Conservation (phyloP, 805 yeast species). For the Ogataea haglerorum region DNA sequence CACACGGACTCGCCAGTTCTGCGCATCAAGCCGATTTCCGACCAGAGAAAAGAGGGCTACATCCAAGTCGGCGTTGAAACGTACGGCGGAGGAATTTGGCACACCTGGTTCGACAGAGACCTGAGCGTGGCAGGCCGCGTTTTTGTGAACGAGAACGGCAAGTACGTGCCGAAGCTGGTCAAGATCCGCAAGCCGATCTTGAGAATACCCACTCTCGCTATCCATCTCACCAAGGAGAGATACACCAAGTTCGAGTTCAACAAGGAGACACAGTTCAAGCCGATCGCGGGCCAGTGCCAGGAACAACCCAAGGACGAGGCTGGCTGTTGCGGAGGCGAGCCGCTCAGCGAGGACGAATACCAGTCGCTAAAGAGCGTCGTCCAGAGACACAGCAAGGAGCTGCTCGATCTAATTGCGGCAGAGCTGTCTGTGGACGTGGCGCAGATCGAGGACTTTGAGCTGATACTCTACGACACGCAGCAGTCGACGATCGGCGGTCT, state of each 20-base stretch:
- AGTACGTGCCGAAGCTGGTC: slow-evolving; percentile 61
- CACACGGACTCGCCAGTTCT: slow-evolving; percentile 94
- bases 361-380: slow-evolving; percentile 61
- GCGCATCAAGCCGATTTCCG: slow-evolving; percentile 83
- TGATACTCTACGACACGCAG: slow-evolving; percentile 82
- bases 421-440: slow-evolving; percentile 51
- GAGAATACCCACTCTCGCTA: slow-evolving; percentile 92
- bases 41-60: slow-evolving; percentile 67
- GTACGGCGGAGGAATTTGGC: slow-evolving; percentile 96
- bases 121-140: slow-evolving; percentile 90
- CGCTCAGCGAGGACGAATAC: slow-evolving; percentile 52
- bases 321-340: slow-evolving; percentile 50
- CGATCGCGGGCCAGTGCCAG: slow-evolving; percentile 62
- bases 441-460: slow-evolving; percentile 85
- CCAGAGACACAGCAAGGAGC: slow-evolving; percentile 72
- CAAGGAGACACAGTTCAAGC: slow-evolving; percentile 80
- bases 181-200: slow-evolving; percentile 80
- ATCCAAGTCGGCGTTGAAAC: slow-evolving; percentile 89
- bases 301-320: neutral
- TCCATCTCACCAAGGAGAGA: slow-evolving; percentile 79
- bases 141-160: slow-evolving; percentile 53
- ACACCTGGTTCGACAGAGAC: slow-evolving; percentile 96
- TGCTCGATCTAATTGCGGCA: slow-evolving; percentile 65
- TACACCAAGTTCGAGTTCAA: slow-evolving; percentile 82
- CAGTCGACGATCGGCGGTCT: slow-evolving; percentile 82